These are phyloP conservation scores for Irpex sp. DNA, from an alignment of 1,284 basidiomycete species.

Conservation along the genomic window DNA sequence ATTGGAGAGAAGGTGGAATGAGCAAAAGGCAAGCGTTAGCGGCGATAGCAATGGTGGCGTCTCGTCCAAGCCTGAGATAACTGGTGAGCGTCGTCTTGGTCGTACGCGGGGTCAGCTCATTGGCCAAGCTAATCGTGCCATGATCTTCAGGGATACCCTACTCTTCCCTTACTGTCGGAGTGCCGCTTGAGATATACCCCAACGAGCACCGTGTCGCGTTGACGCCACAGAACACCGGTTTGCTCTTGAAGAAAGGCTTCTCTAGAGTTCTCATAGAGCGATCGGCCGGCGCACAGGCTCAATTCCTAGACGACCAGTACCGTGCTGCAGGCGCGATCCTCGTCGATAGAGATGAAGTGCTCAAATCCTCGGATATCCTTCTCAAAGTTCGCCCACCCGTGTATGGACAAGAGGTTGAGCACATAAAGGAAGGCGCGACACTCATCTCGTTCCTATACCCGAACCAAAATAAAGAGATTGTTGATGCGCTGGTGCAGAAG, in stretches of 20 bases:
- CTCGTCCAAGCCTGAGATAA: conserved; percentile 15
- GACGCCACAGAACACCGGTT: conserved; percentile 68
- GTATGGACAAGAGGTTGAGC: conserved; percentile 51
- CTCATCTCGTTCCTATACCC: conserved; percentile 83
- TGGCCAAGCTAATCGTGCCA: neutral
- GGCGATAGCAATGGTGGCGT: conserved; percentile 6
- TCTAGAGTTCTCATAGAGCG: conserved; percentile 63
- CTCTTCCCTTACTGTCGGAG: conserved; percentile 68
- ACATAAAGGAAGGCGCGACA: conserved; percentile 65
- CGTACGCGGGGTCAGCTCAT: neutral
- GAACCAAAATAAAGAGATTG: conserved; percentile 69
- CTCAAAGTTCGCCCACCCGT: conserved; percentile 78
- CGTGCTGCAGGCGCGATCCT: conserved; percentile 71
- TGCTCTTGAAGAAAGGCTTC: conserved; percentile 80
- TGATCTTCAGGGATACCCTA: conserved; percentile 55
- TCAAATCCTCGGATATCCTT: conserved; percentile 63
- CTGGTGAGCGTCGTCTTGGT: conserved; percentile 15
- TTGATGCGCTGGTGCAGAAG: conserved; percentile 58
- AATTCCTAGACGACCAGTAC: conserved; percentile 78
- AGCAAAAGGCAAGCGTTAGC: conserved; percentile 14
- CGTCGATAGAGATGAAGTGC: conserved; percentile 59
- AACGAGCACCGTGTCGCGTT: conserved; percentile 75
- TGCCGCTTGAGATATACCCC: conserved; percentile 69
- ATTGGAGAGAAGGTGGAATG: conserved; percentile 17
- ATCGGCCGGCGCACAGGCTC: conserved; percentile 64